Conservation (phyloP, 129 eudicot species). For the Calendula officinalis region DNA sequence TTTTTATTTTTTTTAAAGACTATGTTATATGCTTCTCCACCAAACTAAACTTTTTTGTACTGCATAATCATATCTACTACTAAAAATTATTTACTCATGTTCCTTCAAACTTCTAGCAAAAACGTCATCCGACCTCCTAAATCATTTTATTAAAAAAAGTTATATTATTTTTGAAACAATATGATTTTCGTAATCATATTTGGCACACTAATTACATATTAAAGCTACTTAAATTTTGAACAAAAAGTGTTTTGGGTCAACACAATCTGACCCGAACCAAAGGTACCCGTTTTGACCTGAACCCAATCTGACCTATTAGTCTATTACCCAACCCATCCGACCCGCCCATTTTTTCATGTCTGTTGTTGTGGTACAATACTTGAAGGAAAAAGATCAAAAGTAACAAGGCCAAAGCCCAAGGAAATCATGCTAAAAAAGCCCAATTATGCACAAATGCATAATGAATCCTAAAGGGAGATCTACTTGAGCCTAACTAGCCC, state of each 20-base stretch:
- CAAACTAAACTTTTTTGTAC: constrained; percentile 12
- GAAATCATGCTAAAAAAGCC: constrained; percentile 12
- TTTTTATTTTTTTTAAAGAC: constrained; percentile 1
- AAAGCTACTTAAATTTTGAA: background rate
- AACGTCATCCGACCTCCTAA: background rate
- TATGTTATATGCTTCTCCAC: constrained; percentile 3
- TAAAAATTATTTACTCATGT: background rate
- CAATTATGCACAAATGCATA: background rate
- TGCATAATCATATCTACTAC: constrained; percentile 2
- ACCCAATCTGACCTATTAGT: no score
- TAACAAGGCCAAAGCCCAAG: constrained; percentile 9
- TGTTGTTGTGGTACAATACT: background rate
- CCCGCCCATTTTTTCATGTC: background rate
- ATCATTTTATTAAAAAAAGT: background rate
- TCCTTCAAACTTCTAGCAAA: background rate
- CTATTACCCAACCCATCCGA: background rate
- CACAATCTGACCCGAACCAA: background rate
- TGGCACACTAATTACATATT: background rate
- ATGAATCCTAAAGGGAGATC: background rate
- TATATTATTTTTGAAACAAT: background rate
- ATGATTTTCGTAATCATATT: background rate
- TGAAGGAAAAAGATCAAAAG: background rate
- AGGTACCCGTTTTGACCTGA: background rate
- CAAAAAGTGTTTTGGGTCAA: background rate
- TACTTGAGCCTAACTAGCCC: constrained; percentile 17